Evolutionary conservation across 192 early-diverging fungal genomes (phyloP).

Genomic region (Cetraspora pellucida): DNA sequence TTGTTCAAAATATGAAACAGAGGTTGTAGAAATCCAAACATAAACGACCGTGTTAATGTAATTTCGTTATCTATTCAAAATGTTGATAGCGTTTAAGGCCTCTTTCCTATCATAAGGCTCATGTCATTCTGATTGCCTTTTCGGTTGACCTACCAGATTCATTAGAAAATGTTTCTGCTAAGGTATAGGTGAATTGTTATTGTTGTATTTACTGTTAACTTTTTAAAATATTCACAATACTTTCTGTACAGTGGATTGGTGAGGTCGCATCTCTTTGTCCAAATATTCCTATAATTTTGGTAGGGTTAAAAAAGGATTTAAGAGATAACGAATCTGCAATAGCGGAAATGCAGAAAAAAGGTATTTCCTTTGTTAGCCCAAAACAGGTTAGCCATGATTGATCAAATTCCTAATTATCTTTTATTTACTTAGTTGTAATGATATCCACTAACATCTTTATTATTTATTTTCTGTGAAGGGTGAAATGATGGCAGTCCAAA

Average conservation of each 20-base stretch:
- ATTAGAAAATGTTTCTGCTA: conserved; percentile 79
- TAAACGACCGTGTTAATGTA: not conserved
- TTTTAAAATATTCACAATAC: not conserved
- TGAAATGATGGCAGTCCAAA: conserved; percentile 61
- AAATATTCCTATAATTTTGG: conserved; percentile 80
- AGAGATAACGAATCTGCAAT: conserved; percentile 74
- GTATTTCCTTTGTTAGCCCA: conserved; percentile 69
- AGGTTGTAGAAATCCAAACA: not conserved
- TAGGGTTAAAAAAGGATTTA: conserved; percentile 90
- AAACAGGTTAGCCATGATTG: conserved; percentile 55
- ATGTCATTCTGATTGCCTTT: conserved; percentile 94
- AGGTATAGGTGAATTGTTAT: conserved; percentile 38
- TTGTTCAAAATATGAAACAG: too few species aligned
- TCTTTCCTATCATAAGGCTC: conserved; percentile 90
- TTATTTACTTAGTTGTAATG: too few species aligned
- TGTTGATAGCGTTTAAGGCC: conserved; percentile 79
- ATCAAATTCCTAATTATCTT: too few species aligned
- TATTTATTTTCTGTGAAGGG: conserved; percentile 50
- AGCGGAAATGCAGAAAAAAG: conserved; percentile 66
- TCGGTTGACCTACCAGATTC: conserved; percentile 81
- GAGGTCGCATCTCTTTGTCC: conserved; percentile 85
- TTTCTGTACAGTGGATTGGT: conserved; percentile 74
- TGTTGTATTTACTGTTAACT: not conserved
- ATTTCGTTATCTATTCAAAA: not conserved
- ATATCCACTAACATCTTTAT: too few species aligned